Base-by-base conservation (phyloP, 2,329 filamentous ascomycete species). In the Ophiostoma perfectum region DNA sequence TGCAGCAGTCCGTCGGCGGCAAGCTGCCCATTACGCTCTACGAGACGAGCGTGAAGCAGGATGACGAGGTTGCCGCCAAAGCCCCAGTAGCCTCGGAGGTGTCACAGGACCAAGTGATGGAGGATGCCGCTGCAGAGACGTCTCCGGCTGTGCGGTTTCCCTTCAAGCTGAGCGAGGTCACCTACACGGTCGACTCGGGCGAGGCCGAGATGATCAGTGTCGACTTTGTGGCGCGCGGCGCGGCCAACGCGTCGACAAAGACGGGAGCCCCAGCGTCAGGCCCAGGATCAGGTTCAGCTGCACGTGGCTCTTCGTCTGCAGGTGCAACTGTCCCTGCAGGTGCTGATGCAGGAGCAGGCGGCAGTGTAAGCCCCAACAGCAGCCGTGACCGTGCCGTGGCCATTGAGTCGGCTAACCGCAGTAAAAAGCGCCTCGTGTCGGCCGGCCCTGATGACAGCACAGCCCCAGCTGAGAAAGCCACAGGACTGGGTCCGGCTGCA, bases 171-270 rank as follows among this genome's bases (percentile, higher is more conserved):
- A 86, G 89, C 70, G 90, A 96, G 75, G 79, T 98, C 9, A 87
- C 90, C 1, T 98, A 95, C 77, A 90, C 90, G 0, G 88, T 98
- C 1, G 95, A 98, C 79, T 97, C 93, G 0, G 92, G 92, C 9
- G 93, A 98, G 77, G 93, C 93, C 1, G 95, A 99, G 78, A 97
- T 97, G 93, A 98, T 99, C 72, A 91, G 91, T 73, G 91, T 99
- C 75, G 93, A 97, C 78, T 96, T 93, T 72, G 90, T 99, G 27
- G 93, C 94, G 0, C 88, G 89, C 66, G 92, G 91, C 52, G 91
- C 90, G 64, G 91, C 91, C 64, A 94, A 91, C 74, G 93, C 93
- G 38, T 88, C 90, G 11, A 80, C 69, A 5, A 52, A 85, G 83
- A 88, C 63, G 36, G 66, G 42, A 41, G 16, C 60, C n/a, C n/a